These are phyloP conservation scores for Besnoitia besnoiti DNA, from an alignment of 169 alveolate genomes.

Conservation along the genomic window DNA sequence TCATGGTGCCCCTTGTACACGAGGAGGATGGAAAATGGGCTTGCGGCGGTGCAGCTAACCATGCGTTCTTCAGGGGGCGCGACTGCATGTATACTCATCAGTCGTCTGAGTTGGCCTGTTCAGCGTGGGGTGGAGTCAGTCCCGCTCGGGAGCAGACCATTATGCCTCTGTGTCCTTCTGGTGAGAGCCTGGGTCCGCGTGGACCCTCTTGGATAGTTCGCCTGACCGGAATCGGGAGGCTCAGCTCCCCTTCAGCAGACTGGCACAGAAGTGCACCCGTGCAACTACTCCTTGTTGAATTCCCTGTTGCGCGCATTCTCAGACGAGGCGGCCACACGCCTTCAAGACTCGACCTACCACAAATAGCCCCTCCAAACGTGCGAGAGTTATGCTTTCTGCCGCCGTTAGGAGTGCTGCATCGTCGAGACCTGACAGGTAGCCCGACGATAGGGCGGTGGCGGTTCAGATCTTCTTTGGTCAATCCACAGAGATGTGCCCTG, in stretches of 20 bases:
- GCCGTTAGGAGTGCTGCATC: neutral
- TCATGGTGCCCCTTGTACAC: too few species aligned
- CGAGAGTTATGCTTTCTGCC: neutral
- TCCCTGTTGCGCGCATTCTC: neutral
- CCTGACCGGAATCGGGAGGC: slow-evolving; percentile 32
- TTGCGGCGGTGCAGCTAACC: too few species aligned
- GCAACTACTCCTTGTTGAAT: neutral
- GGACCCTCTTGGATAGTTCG: slow-evolving; percentile 34
- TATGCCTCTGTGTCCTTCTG: neutral
- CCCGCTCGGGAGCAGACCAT: slow-evolving; percentile 11
- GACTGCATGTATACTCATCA: neutral
- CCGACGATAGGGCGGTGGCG: neutral
- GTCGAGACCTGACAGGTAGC: neutral
- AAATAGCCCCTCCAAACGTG: neutral
- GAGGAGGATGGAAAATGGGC: too few species aligned
- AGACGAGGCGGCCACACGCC: neutral
- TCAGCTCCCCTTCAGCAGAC: neutral
- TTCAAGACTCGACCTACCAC: neutral
- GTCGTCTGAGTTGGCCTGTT: neutral
- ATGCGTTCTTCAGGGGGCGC: neutral
- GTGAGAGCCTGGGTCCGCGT: slow-evolving; percentile 8
- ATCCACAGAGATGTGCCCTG: neutral
- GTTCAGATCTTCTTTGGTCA: neutral
- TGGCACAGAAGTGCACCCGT: neutral
- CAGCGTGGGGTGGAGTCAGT: slow-evolving; percentile 7